Evolutionary conservation across 1,284 basidiomycete genomes (phyloP).

Genomic region (Testicularia cyperi): DNA sequence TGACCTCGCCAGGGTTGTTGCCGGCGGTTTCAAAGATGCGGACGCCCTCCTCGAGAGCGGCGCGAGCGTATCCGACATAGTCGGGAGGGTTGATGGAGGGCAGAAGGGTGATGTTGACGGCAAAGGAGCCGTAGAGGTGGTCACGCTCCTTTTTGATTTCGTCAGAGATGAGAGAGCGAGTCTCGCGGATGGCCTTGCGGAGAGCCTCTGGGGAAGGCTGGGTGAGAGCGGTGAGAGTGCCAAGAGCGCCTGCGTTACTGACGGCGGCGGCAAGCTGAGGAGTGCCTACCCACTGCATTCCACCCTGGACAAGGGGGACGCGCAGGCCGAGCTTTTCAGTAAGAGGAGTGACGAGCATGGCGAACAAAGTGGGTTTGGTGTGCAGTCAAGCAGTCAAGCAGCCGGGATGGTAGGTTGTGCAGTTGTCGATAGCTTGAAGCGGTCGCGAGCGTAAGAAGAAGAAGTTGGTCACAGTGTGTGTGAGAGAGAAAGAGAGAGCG

Average conservation of each 20-base stretch:
- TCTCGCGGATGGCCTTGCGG: constrained; percentile 80
- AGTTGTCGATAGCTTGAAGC: background rate
- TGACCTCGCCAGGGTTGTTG: constrained; percentile 77
- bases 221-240: constrained; percentile 81
- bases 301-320: constrained; percentile 56
- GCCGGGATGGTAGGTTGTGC: background rate
- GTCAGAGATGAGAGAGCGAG: constrained; percentile 60
- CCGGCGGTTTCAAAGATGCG: constrained; percentile 90
- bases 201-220: constrained; percentile 83
- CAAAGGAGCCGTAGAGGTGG: constrained; percentile 61
- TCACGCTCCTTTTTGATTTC: constrained; percentile 38
- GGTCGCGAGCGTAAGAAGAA: background rate
- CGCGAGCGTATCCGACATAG: constrained; percentile 78
- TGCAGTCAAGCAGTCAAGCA: no score
- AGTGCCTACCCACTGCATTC: constrained; percentile 70
- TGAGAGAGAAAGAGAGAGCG: no score
- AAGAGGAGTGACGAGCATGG: constrained; percentile 56
- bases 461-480: no score
- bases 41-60: constrained; percentile 83
- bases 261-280: constrained; percentile 76
- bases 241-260: constrained; percentile 81
- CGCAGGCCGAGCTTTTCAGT: constrained; percentile 60
- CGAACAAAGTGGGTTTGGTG: no score
- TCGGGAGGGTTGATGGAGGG: constrained; percentile 89
- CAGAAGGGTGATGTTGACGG: constrained; percentile 87